phyloP scores from a whole-genome alignment of 805 yeast genomes.

The Nakazawaea anatomiae region DNA sequence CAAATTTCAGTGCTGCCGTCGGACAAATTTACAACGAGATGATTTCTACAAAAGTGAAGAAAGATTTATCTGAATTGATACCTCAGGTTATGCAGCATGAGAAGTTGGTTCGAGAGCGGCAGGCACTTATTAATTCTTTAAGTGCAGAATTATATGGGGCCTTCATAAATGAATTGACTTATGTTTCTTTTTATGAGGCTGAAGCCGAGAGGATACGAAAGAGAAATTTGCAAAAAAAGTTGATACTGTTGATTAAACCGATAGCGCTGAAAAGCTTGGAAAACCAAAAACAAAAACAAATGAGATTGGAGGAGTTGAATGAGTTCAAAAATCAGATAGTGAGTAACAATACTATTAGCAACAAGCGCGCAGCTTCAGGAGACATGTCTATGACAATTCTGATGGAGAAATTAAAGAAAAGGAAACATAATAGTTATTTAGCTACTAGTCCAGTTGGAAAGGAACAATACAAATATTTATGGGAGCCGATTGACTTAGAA shows the following conservation, averaged over 20 bases:
- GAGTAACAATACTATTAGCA: slow-evolving; percentile 8
- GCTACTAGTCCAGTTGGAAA: slow-evolving; percentile 8
- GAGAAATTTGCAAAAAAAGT: slow-evolving; percentile 22
- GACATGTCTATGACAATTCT: slow-evolving; percentile 19
- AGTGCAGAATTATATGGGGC: slow-evolving; percentile 51
- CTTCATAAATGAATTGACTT: slow-evolving; percentile 53
- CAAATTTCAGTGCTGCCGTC: slow-evolving; percentile 25
- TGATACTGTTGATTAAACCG: slow-evolving; percentile 26
- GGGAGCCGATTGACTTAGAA: slow-evolving; percentile 40
- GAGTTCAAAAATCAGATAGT: slow-evolving; percentile 15
- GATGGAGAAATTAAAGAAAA: not conserved
- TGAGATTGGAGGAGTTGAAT: slow-evolving; percentile 29
- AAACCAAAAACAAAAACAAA: slow-evolving; percentile 29
- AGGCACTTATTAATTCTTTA: slow-evolving; percentile 28
- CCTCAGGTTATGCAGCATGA: slow-evolving; percentile 4
- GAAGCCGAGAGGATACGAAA: slow-evolving; percentile 38
- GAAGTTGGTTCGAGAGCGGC: slow-evolving; percentile 16
- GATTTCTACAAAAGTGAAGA: slow-evolving; percentile 17
- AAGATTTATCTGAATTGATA: slow-evolving; percentile 22
- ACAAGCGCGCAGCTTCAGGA: slow-evolving; percentile 18
- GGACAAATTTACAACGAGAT: slow-evolving; percentile 18
- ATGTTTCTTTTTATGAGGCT: slow-evolving; percentile 32
- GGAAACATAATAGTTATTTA: slow-evolving; percentile 12
- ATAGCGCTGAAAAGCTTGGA: slow-evolving; percentile 20
- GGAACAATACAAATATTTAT: slow-evolving; percentile 18